phyloP scores from a whole-genome alignment of 306 rosid genomes.

The Heteromeles arbutifolia region DNA sequence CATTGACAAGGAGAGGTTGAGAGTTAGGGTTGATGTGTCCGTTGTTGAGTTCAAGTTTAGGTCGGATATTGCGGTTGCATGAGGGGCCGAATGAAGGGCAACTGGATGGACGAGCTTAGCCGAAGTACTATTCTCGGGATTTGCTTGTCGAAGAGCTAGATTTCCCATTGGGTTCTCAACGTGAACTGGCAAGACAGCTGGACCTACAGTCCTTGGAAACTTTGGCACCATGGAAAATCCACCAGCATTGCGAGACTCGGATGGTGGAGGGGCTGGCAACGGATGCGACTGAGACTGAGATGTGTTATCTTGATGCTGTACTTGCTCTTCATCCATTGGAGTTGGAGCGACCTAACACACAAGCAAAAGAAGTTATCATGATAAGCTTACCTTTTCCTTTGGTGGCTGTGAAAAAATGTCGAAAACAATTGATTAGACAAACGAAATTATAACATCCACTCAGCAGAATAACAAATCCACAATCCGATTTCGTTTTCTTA shows the following conservation, averaged over 20 bases:
- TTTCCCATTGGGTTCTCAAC: slow-evolving; percentile 46
- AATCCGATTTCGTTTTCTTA: neutral
- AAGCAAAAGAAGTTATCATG: neutral
- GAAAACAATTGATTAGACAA: neutral
- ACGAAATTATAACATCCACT: neutral
- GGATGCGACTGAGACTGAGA: slow-evolving; percentile 47
- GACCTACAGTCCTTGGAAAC: slow-evolving; percentile 35
- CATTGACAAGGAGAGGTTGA: slow-evolving; percentile 65
- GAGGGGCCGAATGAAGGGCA: slow-evolving; percentile 29
- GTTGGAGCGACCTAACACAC: slow-evolving; percentile 52
- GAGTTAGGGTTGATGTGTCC: slow-evolving; percentile 60
- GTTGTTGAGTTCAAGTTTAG: slow-evolving; percentile 31
- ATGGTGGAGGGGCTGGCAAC: slow-evolving; percentile 25
- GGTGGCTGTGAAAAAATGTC: neutral
- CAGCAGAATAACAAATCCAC: neutral
- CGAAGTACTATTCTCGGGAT: slow-evolving; percentile 22
- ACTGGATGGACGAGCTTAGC: slow-evolving; percentile 31
- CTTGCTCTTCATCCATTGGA: slow-evolving; percentile 70
- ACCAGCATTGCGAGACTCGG: slow-evolving; percentile 40
- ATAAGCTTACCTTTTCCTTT: slow-evolving; percentile 1
- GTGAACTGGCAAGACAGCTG: slow-evolving; percentile 31
- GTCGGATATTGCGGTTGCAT: slow-evolving; percentile 24
- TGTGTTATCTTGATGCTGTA: slow-evolving; percentile 41
- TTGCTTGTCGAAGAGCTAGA: slow-evolving; percentile 45
- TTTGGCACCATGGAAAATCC: slow-evolving; percentile 44